phyloP scores from a whole-genome alignment of 495 filamentous ascomycete species.

The Daldinia concentrica region DNA sequence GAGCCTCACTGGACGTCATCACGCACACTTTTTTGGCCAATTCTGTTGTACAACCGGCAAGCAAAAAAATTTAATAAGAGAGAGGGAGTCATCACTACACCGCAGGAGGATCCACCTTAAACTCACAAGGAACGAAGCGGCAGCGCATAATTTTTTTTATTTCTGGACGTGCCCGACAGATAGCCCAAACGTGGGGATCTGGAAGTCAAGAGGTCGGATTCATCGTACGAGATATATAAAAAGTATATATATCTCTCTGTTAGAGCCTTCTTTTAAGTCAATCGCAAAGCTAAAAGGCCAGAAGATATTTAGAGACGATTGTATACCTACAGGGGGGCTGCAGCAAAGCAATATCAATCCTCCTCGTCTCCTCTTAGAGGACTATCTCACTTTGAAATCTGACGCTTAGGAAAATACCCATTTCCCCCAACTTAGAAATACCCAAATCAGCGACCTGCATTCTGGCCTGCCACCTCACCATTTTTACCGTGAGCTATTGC shows the following conservation, averaged over 20 bases:
- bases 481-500: conserved; percentile 50
- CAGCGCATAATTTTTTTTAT: conserved; percentile 20
- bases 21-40: conserved; percentile 27
- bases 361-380: conserved; percentile 25
- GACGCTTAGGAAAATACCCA: conserved; percentile 41
- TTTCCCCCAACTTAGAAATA: conserved; percentile 48
- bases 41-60: conserved; percentile 34
- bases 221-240: conserved; percentile 25
- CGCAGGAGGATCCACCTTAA: conserved; percentile 39
- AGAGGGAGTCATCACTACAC: conserved; percentile 42
- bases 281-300: conserved; percentile 21
- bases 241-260: conserved; percentile 19
- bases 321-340: conserved; percentile 31
- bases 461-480: conserved; percentile 49
- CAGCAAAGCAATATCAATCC: conserved; percentile 39
- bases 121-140: conserved; percentile 30
- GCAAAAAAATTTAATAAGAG: conserved; percentile 38
- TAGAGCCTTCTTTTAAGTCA: conserved; percentile 15
- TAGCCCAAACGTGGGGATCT: conserved; percentile 27
- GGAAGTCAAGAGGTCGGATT: conserved; percentile 14
- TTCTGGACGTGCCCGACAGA: conserved; percentile 29
- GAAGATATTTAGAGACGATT: not conserved
- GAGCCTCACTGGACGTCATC: conserved; percentile 45
- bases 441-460: conserved; percentile 51
- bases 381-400: conserved; percentile 43